A percentile compares a stretch with the other conserved stretches of the same genome.
Conservation (phyloP, 306 rosid species). For the Quercus gilva region DNA sequence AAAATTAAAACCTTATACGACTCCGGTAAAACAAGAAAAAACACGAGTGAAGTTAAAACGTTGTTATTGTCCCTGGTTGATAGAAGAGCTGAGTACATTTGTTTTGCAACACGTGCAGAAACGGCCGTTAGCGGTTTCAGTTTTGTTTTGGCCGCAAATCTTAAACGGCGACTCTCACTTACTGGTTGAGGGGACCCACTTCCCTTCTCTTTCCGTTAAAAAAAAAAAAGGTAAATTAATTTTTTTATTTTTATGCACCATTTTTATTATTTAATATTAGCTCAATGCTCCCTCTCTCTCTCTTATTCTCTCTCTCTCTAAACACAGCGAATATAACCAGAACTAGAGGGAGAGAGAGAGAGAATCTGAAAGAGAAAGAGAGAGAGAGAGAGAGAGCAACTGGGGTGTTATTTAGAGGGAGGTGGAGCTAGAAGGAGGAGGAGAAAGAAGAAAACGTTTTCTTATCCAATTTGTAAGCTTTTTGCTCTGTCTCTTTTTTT, state of each 20-base stretch:
- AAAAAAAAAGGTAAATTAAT: neutral
- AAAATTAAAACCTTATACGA: too few species aligned
- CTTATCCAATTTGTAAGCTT: slow-evolving; percentile 47
- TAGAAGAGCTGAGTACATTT: neutral
- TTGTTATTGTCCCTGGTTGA: too few species aligned
- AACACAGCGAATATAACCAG: slow-evolving; percentile 32
- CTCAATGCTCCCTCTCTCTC: neutral
- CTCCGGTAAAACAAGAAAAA: too few species aligned
- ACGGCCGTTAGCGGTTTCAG: slow-evolving; percentile 36
- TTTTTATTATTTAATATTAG: neutral
- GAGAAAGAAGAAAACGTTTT: slow-evolving; percentile 10
- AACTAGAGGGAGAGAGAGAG: slow-evolving; percentile 25
- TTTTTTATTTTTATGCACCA: neutral
- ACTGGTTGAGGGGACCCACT: slow-evolving; percentile 26
- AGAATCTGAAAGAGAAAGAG: slow-evolving; percentile 20
- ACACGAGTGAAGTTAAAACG: too few species aligned
- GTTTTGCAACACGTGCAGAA: slow-evolving; percentile 41
- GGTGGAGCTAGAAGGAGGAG: neutral
- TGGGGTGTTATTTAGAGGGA: slow-evolving; percentile 4
- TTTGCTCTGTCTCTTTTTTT: neutral
- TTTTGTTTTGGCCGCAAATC: slow-evolving; percentile 22
- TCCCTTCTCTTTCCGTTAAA: neutral
- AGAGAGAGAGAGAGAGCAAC: neutral
- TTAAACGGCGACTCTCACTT: slow-evolving; percentile 18
- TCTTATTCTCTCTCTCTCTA: slow-evolving; percentile 13